Conservation (phyloP, 805 yeast species). For the Schwanniomyces sp. region DNA sequence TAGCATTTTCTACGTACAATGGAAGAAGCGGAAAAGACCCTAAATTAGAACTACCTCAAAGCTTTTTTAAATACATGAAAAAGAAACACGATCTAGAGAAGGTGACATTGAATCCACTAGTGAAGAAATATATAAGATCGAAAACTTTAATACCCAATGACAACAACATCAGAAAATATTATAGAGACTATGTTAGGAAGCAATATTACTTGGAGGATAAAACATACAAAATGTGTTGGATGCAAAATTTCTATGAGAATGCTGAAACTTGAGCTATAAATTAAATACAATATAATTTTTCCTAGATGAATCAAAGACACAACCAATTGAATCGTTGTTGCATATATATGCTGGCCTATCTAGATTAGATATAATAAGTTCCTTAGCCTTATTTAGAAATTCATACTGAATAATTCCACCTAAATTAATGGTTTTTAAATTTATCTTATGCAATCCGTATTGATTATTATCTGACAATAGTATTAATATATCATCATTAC, state of each 20-base stretch:
- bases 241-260: constrained; percentile 24
- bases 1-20: constrained; percentile 12
- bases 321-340: constrained; percentile 33
- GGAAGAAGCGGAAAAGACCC: constrained; percentile 1
- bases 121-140: constrained; percentile 17
- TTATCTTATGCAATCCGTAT: background rate
- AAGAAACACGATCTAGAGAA: constrained; percentile 18
- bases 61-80: constrained; percentile 26
- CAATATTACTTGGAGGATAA: constrained; percentile 27
- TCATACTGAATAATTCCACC: background rate
- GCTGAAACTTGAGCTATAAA: constrained; percentile 4
- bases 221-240: constrained; percentile 20
- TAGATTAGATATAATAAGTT: background rate
- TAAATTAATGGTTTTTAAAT: background rate
- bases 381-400: background rate
- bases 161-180: constrained; percentile 24
- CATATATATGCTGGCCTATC: constrained; percentile 30
- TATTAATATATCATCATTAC: constrained; percentile 6
- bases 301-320: constrained; percentile 39
- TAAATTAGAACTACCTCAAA: constrained; percentile 15
- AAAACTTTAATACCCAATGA: constrained; percentile 29
- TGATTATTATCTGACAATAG: constrained; percentile 2
- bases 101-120: constrained; percentile 13
- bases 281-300: constrained; percentile 40
- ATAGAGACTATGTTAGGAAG: constrained; percentile 25